Base-by-base conservation (phyloP, 1,284 basidiomycete species). In the Ustilago sp. region DNA sequence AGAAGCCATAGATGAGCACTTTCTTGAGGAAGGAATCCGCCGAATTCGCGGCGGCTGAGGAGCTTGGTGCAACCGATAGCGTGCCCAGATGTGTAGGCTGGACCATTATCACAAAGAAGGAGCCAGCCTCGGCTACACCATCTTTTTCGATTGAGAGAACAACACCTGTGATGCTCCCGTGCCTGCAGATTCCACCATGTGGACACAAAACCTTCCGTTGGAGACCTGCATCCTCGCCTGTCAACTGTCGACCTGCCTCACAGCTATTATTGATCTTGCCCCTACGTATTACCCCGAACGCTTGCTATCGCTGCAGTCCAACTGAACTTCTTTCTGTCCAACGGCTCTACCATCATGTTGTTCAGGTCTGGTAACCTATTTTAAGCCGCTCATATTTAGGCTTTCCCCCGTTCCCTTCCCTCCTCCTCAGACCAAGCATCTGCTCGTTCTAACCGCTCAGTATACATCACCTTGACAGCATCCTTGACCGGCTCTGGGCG, bases 161-260 rank as follows among this genome's bases (percentile, higher is more conserved):
- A 45, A 45, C 43, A 45, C 43, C 19, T 45, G n/a, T 45, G 43
- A 19, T 19, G 43, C 43, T 45, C 43, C 13, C 43, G 43, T 45
- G 43, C 43, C 43, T 45, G 43, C 43, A 45, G n/a, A 17, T 45
- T 7, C 19, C 7, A 8, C 43, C 43, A 45, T 19, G 43, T 19
- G 43, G 11, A 1, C 19, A 8, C 43, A 19, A 45, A 17, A 45
- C 43, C 23, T 19, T 45, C 43, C 43, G 43, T 23, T 45, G 43
- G 43, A 19, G n/a, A 19, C 4, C 19, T 45, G n/a, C n/a, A 19
- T 45, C 43, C 43, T 45, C 17, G 7, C n/a, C n/a, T n/a, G 19
- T 19, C n/a, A 19, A 45, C n/a, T 45, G n/a, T 45, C 43, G 19
- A 45, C 19, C 23, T 28, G 23, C 23, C n/a, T 45, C 43, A 19